phyloP scores from a whole-genome alignment of 441 rosid genomes.

The Melastoma candidum region DNA sequence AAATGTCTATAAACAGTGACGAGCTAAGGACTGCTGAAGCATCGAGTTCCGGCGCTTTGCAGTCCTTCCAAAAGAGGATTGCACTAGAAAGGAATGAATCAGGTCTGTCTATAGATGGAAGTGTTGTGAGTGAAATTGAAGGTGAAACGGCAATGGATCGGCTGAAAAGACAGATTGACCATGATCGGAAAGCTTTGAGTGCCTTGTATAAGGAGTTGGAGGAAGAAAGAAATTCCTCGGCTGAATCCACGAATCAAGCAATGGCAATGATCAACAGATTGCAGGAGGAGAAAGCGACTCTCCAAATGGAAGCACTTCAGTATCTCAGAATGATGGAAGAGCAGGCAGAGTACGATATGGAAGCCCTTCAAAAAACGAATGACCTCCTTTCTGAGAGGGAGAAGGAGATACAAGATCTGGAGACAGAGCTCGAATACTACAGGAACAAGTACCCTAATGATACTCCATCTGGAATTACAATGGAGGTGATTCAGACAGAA shows the following conservation, averaged over 20 bases:
- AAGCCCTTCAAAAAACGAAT: slow-evolving; percentile 62
- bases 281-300: slow-evolving; percentile 87
- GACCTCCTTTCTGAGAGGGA: slow-evolving; percentile 75
- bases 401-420: slow-evolving; percentile 74
- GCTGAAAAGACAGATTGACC: slow-evolving; percentile 70
- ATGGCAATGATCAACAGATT: slow-evolving; percentile 96
- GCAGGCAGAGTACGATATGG: slow-evolving; percentile 92
- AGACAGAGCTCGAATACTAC: slow-evolving; percentile 65
- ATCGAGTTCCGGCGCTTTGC: slow-evolving; percentile 35
- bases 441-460: slow-evolving; percentile 31
- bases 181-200: slow-evolving; percentile 47
- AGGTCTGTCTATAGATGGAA: slow-evolving; percentile 67
- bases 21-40: slow-evolving; percentile 38
- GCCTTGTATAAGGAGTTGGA: slow-evolving; percentile 71
- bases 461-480: slow-evolving; percentile 13
- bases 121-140: slow-evolving; percentile 68
- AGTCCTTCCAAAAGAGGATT: slow-evolving; percentile 52
- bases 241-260: slow-evolving; percentile 83
- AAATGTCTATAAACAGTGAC: slow-evolving; percentile 30
- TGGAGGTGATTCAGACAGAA: slow-evolving; percentile 11
- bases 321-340: slow-evolving; percentile 93
- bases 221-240: slow-evolving; percentile 92
- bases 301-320: slow-evolving; percentile 94
- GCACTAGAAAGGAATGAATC: slow-evolving; percentile 87
- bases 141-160: slow-evolving; percentile 73